Evolutionary conservation across 108 stramenopile species (phyloP).

Genomic region (Aureococcus anophagefferens): DNA sequence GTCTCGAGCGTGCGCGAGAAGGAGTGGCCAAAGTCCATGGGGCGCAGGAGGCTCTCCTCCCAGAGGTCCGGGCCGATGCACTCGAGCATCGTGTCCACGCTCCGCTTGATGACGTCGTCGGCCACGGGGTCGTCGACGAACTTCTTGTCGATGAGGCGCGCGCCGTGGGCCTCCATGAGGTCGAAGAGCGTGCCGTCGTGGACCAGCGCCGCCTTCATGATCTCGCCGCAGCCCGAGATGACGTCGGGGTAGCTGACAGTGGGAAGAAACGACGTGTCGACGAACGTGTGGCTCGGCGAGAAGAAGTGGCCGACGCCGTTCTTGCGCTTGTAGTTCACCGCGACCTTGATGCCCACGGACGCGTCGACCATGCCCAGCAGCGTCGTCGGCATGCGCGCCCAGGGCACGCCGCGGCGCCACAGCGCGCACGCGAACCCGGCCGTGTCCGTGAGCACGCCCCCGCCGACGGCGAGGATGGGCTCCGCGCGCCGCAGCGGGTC

Average conservation of each 20-base stretch:
- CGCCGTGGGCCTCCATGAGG: constrained; percentile 79
- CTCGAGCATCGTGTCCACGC: constrained; percentile 91
- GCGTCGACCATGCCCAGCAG: constrained; percentile 91
- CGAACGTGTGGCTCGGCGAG: constrained; percentile 67
- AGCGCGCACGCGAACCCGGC: constrained; percentile 87
- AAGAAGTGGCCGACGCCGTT: constrained; percentile 90
- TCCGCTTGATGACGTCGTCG: constrained; percentile 69
- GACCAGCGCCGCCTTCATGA: constrained; percentile 85
- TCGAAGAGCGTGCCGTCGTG: constrained; percentile 76
- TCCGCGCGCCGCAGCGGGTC: constrained; percentile 80
- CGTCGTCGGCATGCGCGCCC: constrained; percentile 81
- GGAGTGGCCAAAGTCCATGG: constrained; percentile 86
- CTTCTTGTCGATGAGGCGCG: constrained; percentile 57
- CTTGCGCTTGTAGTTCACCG: constrained; percentile 88
- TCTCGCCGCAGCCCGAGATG: constrained; percentile 88
- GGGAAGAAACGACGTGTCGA: constrained; percentile 76
- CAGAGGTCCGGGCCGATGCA: constrained; percentile 93
- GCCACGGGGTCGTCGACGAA: constrained; percentile 51
- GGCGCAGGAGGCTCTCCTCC: constrained; percentile 79
- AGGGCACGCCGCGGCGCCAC: constrained; percentile 83
- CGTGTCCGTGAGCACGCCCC: constrained; percentile 83
- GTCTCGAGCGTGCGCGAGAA: constrained; percentile 90
- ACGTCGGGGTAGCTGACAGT: constrained; percentile 73
- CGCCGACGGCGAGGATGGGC: constrained; percentile 88
- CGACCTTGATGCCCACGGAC: constrained; percentile 91